A percentile compares a stretch with the other conserved stretches of the same genome.
Evolutionary conservation across 768 basidiomycete species (phyloP).

Genomic region (Sutorius australiensis): DNA sequence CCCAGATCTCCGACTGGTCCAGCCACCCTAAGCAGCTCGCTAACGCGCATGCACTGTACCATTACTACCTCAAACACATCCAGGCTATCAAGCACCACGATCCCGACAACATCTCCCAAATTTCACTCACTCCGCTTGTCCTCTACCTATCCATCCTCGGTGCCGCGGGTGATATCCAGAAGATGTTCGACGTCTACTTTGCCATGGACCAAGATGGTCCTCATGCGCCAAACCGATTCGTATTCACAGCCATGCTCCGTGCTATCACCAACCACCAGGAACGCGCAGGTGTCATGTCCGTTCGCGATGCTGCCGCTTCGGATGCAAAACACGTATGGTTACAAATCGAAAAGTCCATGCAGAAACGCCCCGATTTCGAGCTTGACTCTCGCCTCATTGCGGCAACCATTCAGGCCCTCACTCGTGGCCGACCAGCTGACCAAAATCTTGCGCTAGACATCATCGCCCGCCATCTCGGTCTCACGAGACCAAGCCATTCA

Average conservation of each 20-base stretch:
- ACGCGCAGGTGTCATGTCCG: constrained; percentile 20
- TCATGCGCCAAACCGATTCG: constrained; percentile 53
- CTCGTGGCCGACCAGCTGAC: constrained; percentile 54
- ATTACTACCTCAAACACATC: constrained; percentile 50
- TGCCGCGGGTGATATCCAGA: constrained; percentile 54
- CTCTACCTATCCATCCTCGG: constrained; percentile 68
- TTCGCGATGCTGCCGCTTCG: constrained; percentile 44
- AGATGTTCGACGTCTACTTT: constrained; percentile 74
- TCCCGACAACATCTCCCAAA: constrained; percentile 44
- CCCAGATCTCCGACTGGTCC: constrained; percentile 59
- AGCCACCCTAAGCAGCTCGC: constrained; percentile 56
- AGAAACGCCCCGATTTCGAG: constrained; percentile 41
- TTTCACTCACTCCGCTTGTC: constrained; percentile 44
- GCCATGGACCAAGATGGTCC: constrained; percentile 61
- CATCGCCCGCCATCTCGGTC: constrained; percentile 57
- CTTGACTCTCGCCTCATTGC: constrained; percentile 54
- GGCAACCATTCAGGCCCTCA: constrained; percentile 51
- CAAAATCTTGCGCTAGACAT: constrained; percentile 66
- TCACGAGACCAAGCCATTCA: constrained; percentile 45
- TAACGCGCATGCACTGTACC: constrained; percentile 59
- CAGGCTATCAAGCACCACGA: constrained; percentile 47
- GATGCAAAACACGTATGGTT: constrained; percentile 73
- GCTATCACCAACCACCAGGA: constrained; percentile 34
- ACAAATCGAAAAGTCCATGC: constrained; percentile 52
- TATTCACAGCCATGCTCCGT: constrained; percentile 66